These are phyloP conservation scores for Hanseniaspora guilliermondii DNA, from an alignment of 805 yeast genomes.

Conservation along the genomic window DNA sequence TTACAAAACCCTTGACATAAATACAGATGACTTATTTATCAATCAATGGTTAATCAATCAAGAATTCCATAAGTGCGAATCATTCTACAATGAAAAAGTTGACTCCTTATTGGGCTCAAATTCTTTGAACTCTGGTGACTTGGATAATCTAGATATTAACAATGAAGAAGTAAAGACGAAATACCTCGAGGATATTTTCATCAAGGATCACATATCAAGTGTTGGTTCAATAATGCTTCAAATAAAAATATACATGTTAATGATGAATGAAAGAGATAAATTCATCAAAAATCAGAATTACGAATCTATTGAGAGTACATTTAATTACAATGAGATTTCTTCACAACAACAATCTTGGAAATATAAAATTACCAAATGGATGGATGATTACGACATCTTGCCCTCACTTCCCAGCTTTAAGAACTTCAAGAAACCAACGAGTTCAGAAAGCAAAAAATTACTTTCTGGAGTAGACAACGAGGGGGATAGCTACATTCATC, in stretches of 20 bases:
- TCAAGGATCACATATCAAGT: conserved; percentile 2
- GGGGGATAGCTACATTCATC: neutral
- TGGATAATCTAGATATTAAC: neutral
- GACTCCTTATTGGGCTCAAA: neutral
- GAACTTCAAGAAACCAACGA: neutral
- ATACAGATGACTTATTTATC: conserved; percentile 22
- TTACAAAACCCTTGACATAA: conserved; percentile 3
- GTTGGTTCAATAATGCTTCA: conserved; percentile 10
- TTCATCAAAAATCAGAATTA: neutral
- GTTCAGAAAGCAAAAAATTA: neutral
- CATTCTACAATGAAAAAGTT: conserved; percentile 24
- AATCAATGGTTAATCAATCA: conserved; percentile 25
- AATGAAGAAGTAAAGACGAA: neutral
- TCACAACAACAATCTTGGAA: neutral
- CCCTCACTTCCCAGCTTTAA: conserved; percentile 25
- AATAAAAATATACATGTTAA: conserved; percentile 5
- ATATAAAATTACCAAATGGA: conserved; percentile 14
- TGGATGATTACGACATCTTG: conserved; percentile 20
- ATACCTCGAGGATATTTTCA: conserved; percentile 6
- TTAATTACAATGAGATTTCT: neutral
- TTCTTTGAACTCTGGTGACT: neutral
- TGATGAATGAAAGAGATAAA: conserved; percentile 13
- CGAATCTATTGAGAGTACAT: neutral
- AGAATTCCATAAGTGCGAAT: conserved; percentile 25
- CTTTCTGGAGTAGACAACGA: neutral